These are phyloP conservation scores for Tubosaeta sp. DNA, from an alignment of 768 basidiomycete species.

Conservation along the genomic window DNA sequence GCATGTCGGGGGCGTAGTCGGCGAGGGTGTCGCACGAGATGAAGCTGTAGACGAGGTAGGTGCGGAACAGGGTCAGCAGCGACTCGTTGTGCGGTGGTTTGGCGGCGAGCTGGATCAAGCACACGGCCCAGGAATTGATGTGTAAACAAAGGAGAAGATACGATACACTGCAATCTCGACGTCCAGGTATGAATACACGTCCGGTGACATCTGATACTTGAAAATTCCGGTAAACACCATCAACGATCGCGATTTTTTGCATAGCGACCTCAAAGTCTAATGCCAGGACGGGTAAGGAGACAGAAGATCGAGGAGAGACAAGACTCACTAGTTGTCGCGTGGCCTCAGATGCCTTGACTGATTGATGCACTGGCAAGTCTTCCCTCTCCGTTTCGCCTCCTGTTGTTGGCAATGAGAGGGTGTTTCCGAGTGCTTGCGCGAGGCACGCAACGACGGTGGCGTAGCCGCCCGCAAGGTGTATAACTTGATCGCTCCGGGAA, in stretches of 20 bases:
- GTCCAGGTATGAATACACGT: constrained; percentile 87
- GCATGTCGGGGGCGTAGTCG: constrained; percentile 65
- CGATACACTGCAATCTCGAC: constrained; percentile 62
- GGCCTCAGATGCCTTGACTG: constrained; percentile 71
- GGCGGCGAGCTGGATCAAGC: neutral
- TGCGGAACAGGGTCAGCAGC: constrained; percentile 47
- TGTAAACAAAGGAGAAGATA: neutral
- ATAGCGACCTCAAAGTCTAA: constrained; percentile 57
- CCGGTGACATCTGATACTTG: constrained; percentile 85
- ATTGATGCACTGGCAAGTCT: constrained; percentile 65
- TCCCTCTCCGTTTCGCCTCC: constrained; percentile 55
- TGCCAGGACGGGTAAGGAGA: constrained; percentile 21
- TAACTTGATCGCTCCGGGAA: constrained; percentile 88
- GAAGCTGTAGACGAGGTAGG: constrained; percentile 80
- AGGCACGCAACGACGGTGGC: constrained; percentile 83
- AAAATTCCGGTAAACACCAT: constrained; percentile 88
- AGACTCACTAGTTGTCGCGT: constrained; percentile 67
- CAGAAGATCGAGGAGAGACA: constrained; percentile 10
- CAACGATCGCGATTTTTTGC: constrained; percentile 78
- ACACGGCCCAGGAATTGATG: too few species aligned
- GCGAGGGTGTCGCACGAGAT: constrained; percentile 75
- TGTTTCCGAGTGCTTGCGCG: constrained; percentile 81
- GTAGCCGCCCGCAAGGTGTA: constrained; percentile 92
- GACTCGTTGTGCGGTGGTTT: neutral
- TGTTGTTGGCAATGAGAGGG: constrained; percentile 59